Base-by-base conservation (phyloP, 495 filamentous ascomycete species). In the Aspergillus kassunensis region DNA sequence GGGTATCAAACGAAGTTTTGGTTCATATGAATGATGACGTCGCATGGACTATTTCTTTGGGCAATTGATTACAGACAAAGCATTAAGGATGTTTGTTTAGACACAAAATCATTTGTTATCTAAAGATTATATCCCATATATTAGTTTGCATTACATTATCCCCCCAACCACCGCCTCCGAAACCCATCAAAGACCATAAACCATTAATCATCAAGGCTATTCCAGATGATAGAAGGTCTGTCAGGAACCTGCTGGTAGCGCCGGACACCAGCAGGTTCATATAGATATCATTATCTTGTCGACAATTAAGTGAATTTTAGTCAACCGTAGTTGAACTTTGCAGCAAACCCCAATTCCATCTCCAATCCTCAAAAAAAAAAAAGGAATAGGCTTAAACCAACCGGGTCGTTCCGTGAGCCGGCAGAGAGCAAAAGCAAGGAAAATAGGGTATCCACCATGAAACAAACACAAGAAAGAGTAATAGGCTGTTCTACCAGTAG, bases 401-500 rank as follows among this genome's bases (percentile, higher is more conserved):
- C 19, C 19, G 15, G 24, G 36, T 37, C 31, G 39, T 54, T 45
- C 49, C 30, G 45, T 40, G 43, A 33, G 23, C 31, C 36, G 42
- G 44, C 31, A 39, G 42, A 36, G 12, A 52, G 43, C 41, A 51
- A 20, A 21, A 34, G 29, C 23, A 20, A 49, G 23, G 41, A 12
- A 55, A 51, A 39, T 30, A 42, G 56, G 64, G 64, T 67, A 64
- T 67, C 51, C 59, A 55, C 56, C 53, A 58, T 57, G 50, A 45
- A 57, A 25, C 18, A 13, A 49, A 49, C 31, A 36, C 44, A 49
- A 49, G 9, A 20, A 39, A 49, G 27, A 19, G 16, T 41, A 19
- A 55, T 19, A 51, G 47, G 49, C 43, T 30, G 34, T 48, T 54
- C 56, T 74, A 77, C 74, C 74, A 77, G 59, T 77, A 77, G 31